phyloP scores from a whole-genome alignment of 371 early-diverging fungal genomes.

The Circinella minor region DNA sequence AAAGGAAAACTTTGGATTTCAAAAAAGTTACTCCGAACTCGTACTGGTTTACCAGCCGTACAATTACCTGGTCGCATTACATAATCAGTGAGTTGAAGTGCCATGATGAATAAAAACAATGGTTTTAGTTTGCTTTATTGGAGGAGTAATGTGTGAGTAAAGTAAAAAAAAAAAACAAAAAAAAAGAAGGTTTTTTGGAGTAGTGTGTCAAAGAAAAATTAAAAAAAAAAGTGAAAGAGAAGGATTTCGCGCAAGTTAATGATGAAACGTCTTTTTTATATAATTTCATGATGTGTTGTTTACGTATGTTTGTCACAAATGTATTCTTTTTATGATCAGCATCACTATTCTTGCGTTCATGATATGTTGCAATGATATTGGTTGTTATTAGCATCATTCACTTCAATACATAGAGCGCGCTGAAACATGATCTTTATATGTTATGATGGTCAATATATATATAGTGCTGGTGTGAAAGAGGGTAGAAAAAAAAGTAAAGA shows the following conservation, averaged over 20 bases:
- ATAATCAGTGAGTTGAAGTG: conserved; percentile 24
- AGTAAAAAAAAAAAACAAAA: not conserved
- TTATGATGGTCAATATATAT: too few relatives aligned
- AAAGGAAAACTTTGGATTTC: conserved; percentile 24
- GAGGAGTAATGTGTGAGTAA: not conserved
- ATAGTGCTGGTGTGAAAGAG: too few relatives aligned
- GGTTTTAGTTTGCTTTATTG: not conserved
- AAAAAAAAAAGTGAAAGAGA: not conserved
- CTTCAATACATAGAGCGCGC: too few relatives aligned
- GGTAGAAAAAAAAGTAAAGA: too few relatives aligned
- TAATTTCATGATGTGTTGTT: too few relatives aligned
- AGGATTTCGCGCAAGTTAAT: not conserved
- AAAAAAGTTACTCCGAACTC: conserved; percentile 33
- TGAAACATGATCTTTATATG: too few relatives aligned
- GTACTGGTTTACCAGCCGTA: conserved; percentile 16
- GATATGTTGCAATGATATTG: too few relatives aligned
- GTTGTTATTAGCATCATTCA: too few relatives aligned
- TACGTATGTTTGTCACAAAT: too few relatives aligned
- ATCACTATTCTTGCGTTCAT: too few relatives aligned
- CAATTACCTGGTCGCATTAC: conserved; percentile 25
- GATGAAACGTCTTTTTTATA: too few relatives aligned
- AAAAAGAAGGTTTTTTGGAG: conserved; percentile 8
- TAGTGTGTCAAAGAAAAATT: conserved; percentile 14
- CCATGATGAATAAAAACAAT: conserved; percentile 8
- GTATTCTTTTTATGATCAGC: too few relatives aligned